These are phyloP conservation scores for Xylaria castorea DNA, from an alignment of 495 filamentous ascomycete genomes.

Conservation along the genomic window DNA sequence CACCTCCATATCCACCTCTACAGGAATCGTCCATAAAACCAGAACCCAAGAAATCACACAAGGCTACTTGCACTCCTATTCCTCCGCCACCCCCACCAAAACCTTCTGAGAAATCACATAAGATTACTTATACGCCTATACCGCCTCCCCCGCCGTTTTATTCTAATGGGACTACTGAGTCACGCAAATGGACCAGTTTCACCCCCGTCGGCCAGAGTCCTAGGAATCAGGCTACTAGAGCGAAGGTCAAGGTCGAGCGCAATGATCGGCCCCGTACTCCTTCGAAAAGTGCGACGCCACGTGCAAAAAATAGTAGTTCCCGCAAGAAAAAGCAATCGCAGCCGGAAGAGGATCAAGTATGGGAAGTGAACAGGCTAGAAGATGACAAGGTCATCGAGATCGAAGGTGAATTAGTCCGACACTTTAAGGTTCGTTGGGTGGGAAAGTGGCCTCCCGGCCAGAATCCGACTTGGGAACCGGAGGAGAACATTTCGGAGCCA, in stretches of 20 bases:
- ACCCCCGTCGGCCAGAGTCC: slow-evolving; percentile 34
- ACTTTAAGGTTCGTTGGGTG: slow-evolving; percentile 55
- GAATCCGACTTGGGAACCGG: slow-evolving; percentile 57
- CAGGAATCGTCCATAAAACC: neutral
- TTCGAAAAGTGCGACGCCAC: slow-evolving; percentile 1
- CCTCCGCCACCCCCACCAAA: slow-evolving; percentile 5
- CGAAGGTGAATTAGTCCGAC: slow-evolving; percentile 31
- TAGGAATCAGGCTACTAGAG: slow-evolving; percentile 20
- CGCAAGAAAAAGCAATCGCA: slow-evolving; percentile 22
- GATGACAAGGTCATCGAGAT: slow-evolving; percentile 42
- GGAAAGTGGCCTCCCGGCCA: slow-evolving; percentile 55
- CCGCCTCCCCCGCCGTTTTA: neutral
- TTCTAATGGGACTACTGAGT: neutral
- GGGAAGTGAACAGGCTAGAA: slow-evolving; percentile 49
- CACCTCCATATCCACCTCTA: neutral
- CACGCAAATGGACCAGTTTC: slow-evolving; percentile 20
- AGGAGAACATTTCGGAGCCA: slow-evolving; percentile 44
- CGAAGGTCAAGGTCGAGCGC: neutral
- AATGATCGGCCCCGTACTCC: neutral
- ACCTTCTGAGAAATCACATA: neutral
- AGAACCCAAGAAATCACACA: slow-evolving; percentile 4
- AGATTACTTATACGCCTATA: neutral
- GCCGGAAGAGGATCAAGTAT: slow-evolving; percentile 28
- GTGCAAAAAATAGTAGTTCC: neutral
- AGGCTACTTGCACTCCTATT: slow-evolving; percentile 9